These are phyloP conservation scores for Prototheca wickerhamii DNA, from an alignment of 163 green algal species.

Conservation along the genomic window DNA sequence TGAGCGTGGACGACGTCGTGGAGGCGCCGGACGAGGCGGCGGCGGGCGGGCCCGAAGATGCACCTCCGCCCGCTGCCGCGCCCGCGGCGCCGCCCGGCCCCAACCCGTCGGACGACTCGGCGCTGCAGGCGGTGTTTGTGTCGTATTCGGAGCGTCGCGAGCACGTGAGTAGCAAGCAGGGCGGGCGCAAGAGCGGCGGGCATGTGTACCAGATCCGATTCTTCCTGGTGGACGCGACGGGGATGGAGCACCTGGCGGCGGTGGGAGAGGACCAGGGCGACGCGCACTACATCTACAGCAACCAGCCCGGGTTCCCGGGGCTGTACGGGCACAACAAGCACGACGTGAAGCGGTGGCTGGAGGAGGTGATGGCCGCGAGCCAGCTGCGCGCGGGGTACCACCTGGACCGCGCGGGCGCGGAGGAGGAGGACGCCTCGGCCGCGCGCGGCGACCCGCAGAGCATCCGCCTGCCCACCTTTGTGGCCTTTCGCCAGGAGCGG, in stretches of 20 bases:
- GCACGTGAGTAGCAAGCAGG: background rate
- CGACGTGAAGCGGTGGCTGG: conserved; percentile 34
- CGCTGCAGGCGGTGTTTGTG: conserved; percentile 7
- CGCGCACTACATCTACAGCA: conserved; percentile 50
- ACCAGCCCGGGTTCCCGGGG: conserved; percentile 22
- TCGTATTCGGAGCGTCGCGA: conserved; percentile 16
- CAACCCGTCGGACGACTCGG: too few relatives aligned
- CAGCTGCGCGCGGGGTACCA: conserved; percentile 25
- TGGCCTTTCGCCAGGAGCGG: conserved; percentile 32
- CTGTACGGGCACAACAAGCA: conserved; percentile 30
- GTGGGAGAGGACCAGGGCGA: conserved; percentile 49
- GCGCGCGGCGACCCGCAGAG: conserved; percentile 6
- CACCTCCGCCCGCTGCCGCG: too few relatives aligned
- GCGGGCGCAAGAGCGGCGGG: conserved; percentile 3
- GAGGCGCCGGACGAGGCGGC: too few relatives aligned
- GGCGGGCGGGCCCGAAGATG: too few relatives aligned
- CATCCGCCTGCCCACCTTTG: conserved; percentile 27
- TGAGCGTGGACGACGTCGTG: too few relatives aligned
- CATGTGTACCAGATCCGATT: conserved; percentile 32
- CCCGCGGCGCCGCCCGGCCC: too few relatives aligned
- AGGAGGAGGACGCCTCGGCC: too few relatives aligned
- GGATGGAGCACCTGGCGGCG: conserved; percentile 31
- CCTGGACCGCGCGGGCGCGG: conserved; percentile 1
- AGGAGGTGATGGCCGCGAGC: conserved; percentile 23
- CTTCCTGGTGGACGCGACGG: conserved; percentile 31